A percentile compares a stretch with the other conserved stretches of the same genome.
Conservation (phyloP, 495 filamentous ascomycete genomes). For the Penicillium canescens region DNA sequence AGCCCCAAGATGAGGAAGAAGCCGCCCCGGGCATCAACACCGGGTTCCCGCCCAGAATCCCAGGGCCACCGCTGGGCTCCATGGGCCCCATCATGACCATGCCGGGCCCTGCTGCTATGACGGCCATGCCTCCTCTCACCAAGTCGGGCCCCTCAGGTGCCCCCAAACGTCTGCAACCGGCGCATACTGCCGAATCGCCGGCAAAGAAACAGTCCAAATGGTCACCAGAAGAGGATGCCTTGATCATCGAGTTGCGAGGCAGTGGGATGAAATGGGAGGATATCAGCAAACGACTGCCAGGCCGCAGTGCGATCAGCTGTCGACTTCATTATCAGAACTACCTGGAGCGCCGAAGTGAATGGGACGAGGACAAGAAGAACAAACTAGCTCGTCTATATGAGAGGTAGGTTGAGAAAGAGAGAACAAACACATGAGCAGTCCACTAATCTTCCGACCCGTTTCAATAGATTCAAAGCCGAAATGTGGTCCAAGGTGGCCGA, state of each 20-base stretch:
- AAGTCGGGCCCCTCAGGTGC: constrained; percentile 36
- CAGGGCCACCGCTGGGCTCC: constrained; percentile 42
- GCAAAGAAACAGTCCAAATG: constrained; percentile 97
- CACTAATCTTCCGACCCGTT: not conserved
- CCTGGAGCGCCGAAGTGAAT: constrained; percentile 82
- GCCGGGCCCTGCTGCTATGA: constrained; percentile 28
- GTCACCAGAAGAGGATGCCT: constrained; percentile 84
- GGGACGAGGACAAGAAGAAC: constrained; percentile 98
- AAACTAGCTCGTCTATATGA: constrained; percentile 93
- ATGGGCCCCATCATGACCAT: constrained; percentile 29
- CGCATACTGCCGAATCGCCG: constrained; percentile 63
- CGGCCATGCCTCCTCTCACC: constrained; percentile 31
- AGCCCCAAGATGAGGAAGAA: constrained; percentile 80
- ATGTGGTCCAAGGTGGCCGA: constrained; percentile 95
- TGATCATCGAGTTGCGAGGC: constrained; percentile 86
- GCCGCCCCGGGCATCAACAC: constrained; percentile 52
- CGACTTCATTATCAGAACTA: constrained; percentile 98
- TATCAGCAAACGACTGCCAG: constrained; percentile 85
- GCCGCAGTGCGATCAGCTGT: constrained; percentile 89
- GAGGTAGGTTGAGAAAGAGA: constrained; percentile 59
- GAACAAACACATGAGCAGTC: not conserved
- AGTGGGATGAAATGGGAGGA: constrained; percentile 98
- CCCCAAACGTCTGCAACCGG: constrained; percentile 52
- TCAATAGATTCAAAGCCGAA: constrained; percentile 82
- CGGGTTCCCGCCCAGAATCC: constrained; percentile 51